These are phyloP conservation scores for Talaromyces islandicus DNA, from an alignment of 2,329 filamentous ascomycete genomes.

Conservation along the genomic window DNA sequence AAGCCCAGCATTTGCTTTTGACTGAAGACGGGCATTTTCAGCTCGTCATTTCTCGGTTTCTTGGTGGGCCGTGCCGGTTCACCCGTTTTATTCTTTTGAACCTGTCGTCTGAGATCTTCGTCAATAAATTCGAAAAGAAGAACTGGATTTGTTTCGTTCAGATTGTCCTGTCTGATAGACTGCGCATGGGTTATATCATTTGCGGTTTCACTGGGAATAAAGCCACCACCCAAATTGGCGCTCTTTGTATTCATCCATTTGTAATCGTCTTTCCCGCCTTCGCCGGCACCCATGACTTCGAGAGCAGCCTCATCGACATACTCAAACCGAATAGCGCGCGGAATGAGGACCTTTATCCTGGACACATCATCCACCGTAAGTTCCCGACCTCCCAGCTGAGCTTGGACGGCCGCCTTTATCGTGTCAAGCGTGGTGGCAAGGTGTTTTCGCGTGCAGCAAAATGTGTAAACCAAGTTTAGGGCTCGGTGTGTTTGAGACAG, in stretches of 20 bases:
- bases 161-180: slow-evolving; percentile 23
- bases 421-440: slow-evolving; percentile 87
- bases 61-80: slow-evolving; percentile 62
- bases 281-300: slow-evolving; percentile 69
- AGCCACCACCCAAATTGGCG: slow-evolving; percentile 5
- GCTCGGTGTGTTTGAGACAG: slow-evolving; percentile 75
- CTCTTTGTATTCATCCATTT: slow-evolving; percentile 11
- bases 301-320: slow-evolving; percentile 83
- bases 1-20: slow-evolving; percentile 85
- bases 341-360: slow-evolving; percentile 70
- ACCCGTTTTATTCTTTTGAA: slow-evolving; percentile 65
- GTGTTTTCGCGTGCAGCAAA: slow-evolving; percentile 88
- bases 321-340: slow-evolving; percentile 71
- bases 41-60: slow-evolving; percentile 66
- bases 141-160: slow-evolving; percentile 52
- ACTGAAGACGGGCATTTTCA: slow-evolving; percentile 88
- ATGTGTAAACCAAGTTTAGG: slow-evolving; percentile 88
- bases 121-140: slow-evolving; percentile 90
- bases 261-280: slow-evolving; percentile 40
- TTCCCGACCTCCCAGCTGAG: slow-evolving; percentile 62
- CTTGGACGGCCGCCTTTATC: slow-evolving; percentile 76
- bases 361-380: slow-evolving; percentile 74
- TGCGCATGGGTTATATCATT: slow-evolving; percentile 15
- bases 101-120: slow-evolving; percentile 79
- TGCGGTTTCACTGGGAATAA: slow-evolving; percentile 2